Evolutionary conservation across 768 basidiomycete species (phyloP), one percentile per base, ranked within the genome.

Genomic region (Hemileccinum impolitum): DNA sequence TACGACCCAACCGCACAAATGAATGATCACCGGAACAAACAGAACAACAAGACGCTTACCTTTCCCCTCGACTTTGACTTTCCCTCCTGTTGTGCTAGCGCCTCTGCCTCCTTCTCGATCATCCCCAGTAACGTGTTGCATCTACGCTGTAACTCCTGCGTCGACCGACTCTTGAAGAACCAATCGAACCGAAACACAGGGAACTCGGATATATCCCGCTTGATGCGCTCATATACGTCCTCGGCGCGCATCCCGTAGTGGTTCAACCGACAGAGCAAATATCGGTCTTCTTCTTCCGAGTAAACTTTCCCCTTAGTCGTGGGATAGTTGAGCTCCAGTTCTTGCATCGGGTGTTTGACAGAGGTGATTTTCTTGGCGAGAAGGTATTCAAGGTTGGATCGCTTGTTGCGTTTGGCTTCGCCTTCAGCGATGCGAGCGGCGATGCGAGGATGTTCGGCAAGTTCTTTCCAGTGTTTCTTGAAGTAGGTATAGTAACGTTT

Each of bases 151-250:
- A 98, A 70, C 70, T 98, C 95, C 60, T 90, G 85, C 3, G 91
- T 84, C 23, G 17, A 47, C 47, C 95, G 74, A 55, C 90, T 92
- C 75, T 95, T 94, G 77, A 94, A 87, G 74, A 96, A 97, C 95
- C 94, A 97, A 62, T 97, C 94, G 60, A 98, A 98, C 18, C 94
- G 77, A 73, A 97, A 99, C 13, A 94, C 88, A 1, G 95, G 94
- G 70, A 94, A 97, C 70, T 98, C 94, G 14, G 84, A 86, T 55
- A 98, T 93, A 68, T 98, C 95, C 67, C 86, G 83, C 79, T 95
- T 96, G 71, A 98, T 96, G 45, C 85, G 72, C 62, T 99, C 95
- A 61, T 94, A 96, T 21, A 92, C 87, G 59, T 96, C 93, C 43
- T 90, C 90, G 14, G 78, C 72, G 47, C 85, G 84, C 77, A 97